Conservation (phyloP, 257 asterid species). For the Nemophila menziesii region DNA sequence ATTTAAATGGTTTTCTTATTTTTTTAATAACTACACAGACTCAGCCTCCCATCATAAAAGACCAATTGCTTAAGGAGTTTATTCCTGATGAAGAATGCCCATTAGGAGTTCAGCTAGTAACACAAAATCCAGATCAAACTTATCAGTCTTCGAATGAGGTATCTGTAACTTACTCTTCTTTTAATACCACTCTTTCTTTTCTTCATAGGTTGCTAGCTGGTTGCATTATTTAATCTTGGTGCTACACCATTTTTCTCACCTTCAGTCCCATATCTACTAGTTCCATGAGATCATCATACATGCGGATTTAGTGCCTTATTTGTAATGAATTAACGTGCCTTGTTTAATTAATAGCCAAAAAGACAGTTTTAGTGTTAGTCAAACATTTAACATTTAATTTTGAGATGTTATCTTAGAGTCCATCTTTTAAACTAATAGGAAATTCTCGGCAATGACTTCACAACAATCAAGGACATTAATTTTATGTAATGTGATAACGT, state of each 20-base stretch:
- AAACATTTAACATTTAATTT: too few species aligned
- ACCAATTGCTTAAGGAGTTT: slow-evolving; percentile 55
- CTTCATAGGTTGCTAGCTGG: neutral
- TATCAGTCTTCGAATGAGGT: slow-evolving; percentile 39
- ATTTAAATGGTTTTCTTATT: slow-evolving; percentile 7
- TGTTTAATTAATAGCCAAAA: too few species aligned
- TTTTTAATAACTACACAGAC: slow-evolving; percentile 23
- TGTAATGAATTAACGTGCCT: too few species aligned
- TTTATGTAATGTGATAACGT: too few species aligned
- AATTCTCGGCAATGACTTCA: too few species aligned
- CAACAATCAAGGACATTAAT: too few species aligned
- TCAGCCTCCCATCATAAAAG: slow-evolving; percentile 36
- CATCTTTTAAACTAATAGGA: too few species aligned
- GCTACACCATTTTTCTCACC: neutral
- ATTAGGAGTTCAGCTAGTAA: slow-evolving; percentile 44
- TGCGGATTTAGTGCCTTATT: too few species aligned
- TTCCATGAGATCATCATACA: too few species aligned
- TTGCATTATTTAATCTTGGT: neutral
- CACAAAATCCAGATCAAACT: slow-evolving; percentile 35
- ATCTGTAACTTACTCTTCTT: slow-evolving; percentile 5
- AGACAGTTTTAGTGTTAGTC: too few species aligned
- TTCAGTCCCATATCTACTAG: too few species aligned
- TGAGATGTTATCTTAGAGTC: too few species aligned
- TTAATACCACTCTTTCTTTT: neutral
- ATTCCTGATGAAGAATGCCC: slow-evolving; percentile 67